Evolutionary conservation across 2,329 filamentous ascomycete species (phyloP), one percentile per base, ranked within the genome.

Genomic region (Exserohilum turcica): DNA sequence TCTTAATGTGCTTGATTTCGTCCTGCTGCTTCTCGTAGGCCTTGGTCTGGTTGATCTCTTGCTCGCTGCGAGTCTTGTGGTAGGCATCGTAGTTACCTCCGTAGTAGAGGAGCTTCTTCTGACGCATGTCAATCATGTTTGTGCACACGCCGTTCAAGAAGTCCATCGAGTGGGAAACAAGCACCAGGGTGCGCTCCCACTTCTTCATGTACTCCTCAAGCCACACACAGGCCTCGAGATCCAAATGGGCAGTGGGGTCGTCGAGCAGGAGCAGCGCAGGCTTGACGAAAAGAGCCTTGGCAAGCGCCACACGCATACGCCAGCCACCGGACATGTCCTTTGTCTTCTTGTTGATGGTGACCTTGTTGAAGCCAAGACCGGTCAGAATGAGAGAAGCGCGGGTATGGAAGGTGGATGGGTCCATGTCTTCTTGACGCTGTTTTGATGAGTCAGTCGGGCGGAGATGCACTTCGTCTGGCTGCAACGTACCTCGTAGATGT

Each of bases 281-380:
- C 85, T 95, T 96, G 80, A 99, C 93, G 82, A 99, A 99, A 47
- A 99, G 88, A 52, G 94, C 94, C 84, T 97, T 97, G 75, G 85
- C 94, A 57, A 99, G 87, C 52, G 94, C 94, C 54, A 99, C 94
- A 85, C 95, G 91, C 94, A 99, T 99, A 83, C 93, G 88, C 94
- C 94, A 99, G 69, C 94, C 94, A 91, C 94, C 94, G 64, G 94
- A 99, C 95, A 99, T 99, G 77, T 99, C 95, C 86, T 97, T 99
- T 70, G 95, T 99, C 87, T 95, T 97, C 86, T 99, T 99, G 78
- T 95, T 82, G 74, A 99, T 97, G 51, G 95, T 99, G 67, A 79
- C 80, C 84, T 97, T 97, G 87, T 99, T 96, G 86, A 99, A 99
- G 64, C 94, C 94, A 54, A 99, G 89, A 92, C 94, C 94, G 50